These are phyloP conservation scores for Geosmithia flava DNA, from an alignment of 2,329 filamentous ascomycete species.

Conservation along the genomic window DNA sequence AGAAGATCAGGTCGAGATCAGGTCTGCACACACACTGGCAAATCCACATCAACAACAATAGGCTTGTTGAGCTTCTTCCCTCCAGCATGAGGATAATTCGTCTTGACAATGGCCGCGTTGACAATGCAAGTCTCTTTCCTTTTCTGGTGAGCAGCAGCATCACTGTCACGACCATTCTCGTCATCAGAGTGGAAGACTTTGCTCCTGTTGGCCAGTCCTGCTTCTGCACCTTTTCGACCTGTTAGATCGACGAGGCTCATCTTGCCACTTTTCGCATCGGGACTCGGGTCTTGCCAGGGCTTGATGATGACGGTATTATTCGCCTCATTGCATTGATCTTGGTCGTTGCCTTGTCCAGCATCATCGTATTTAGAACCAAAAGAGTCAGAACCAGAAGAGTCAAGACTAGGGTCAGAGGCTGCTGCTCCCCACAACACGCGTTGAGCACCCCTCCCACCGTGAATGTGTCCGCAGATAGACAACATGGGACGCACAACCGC, in stretches of 20 bases:
- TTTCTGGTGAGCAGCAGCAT: background rate
- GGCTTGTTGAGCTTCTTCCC: constrained; percentile 63
- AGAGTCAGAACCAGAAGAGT: constrained; percentile 27
- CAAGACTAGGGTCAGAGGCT: constrained; percentile 15
- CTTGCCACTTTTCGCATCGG: constrained; percentile 40
- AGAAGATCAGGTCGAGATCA: too few species aligned
- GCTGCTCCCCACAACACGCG: constrained; percentile 47
- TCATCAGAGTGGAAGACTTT: constrained; percentile 2
- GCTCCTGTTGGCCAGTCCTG: constrained; percentile 34
- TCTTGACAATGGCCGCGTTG: constrained; percentile 66
- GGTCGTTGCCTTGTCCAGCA: too few species aligned
- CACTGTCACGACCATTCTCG: too few species aligned
- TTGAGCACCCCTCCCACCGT: constrained; percentile 53
- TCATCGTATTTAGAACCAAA: too few species aligned
- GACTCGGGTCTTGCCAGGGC: constrained; percentile 45
- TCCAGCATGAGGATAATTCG: constrained; percentile 47
- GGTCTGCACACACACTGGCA: constrained; percentile 35
- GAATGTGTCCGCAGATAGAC: constrained; percentile 61
- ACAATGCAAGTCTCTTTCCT: constrained; percentile 56
- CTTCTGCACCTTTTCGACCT: constrained; percentile 18
- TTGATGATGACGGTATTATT: constrained; percentile 10
- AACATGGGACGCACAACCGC: constrained; percentile 50
- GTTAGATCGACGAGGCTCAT: constrained; percentile 52
- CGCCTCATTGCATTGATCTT: background rate
- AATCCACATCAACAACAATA: constrained; percentile 70